Percentiles rank a stretch among this genome's conserved stretches.
Evolutionary conservation across 345 rosid species (phyloP).

Genomic region (Populus tremula): DNA sequence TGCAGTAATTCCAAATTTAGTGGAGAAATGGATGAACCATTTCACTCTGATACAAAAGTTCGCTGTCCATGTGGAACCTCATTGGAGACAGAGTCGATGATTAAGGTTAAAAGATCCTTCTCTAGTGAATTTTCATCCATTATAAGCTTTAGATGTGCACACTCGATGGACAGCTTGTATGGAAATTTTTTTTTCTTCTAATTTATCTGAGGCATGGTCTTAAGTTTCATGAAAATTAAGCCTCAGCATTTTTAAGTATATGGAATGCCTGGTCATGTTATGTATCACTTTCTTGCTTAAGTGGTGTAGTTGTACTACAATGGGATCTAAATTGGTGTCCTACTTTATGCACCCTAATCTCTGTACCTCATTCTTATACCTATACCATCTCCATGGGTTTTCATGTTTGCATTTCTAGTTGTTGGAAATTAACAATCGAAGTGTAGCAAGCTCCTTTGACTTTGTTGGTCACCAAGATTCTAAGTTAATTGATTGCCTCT

Average conservation of each 20-base stretch:
- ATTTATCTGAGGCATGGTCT: not conserved
- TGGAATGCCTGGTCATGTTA: not conserved
- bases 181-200: not conserved
- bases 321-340: not conserved
- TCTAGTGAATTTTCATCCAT: not conserved
- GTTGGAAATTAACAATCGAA: not conserved
- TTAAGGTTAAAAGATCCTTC: slow-evolving; percentile 45
- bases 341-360: not conserved
- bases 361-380: not conserved
- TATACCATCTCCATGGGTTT: not conserved
- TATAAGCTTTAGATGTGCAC: not conserved
- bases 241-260: not conserved
- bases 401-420: not conserved
- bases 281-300: not conserved
- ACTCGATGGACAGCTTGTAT: not conserved
- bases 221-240: not conserved
- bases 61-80: slow-evolving; percentile 91
- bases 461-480: not conserved
- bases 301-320: not conserved
- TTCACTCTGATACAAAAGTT: slow-evolving; percentile 56
- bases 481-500: not conserved
- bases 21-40: slow-evolving; percentile 59
- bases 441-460: not conserved
- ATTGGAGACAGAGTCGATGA: slow-evolving; percentile 65
- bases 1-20: slow-evolving; percentile 59